phyloP scores from a whole-genome alignment of 176 grass and related monocot genomes.

The Stipa capillata region DNA sequence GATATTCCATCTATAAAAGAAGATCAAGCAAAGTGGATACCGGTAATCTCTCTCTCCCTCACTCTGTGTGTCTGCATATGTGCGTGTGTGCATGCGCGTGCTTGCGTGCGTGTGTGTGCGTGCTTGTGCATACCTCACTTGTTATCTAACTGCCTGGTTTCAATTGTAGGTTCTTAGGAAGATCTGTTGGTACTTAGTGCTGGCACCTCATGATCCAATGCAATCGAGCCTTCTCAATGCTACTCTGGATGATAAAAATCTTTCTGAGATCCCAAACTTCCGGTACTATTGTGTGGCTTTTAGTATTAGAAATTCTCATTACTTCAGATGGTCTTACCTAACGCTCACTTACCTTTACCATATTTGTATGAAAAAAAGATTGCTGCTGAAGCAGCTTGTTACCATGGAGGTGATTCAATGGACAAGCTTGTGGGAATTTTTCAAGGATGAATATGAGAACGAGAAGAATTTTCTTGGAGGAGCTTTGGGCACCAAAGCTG shows the following conservation, averaged over 20 bases:
- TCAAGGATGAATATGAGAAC: conserved; percentile 67
- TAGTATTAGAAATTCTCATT: background rate
- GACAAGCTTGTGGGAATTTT: conserved; percentile 71
- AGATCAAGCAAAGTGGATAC: conserved; percentile 73
- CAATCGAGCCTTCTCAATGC: conserved; percentile 94
- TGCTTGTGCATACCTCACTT: background rate
- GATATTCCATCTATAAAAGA: conserved; percentile 88
- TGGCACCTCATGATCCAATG: conserved; percentile 84
- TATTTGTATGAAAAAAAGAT: conserved; percentile 20
- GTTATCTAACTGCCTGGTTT: background rate
- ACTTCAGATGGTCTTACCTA: background rate
- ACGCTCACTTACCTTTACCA: background rate
- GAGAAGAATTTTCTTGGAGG: conserved; percentile 86
- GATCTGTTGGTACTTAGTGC: conserved; percentile 90
- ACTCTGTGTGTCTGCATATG: background rate
- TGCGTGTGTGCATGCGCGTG: too few species aligned
- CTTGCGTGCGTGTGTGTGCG: background rate
- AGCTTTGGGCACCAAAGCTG: conserved; percentile 63
- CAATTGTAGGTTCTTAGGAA: conserved; percentile 77
- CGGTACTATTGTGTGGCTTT: conserved; percentile 27
- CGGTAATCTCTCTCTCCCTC: conserved; percentile 55
- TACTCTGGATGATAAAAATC: conserved; percentile 87
- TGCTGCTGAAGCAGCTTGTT: conserved; percentile 80
- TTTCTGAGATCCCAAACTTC: conserved; percentile 88
- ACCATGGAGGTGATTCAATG: conserved; percentile 98